Evolutionary conservation across 257 asterid genomes (phyloP), one percentile per base, ranked within the genome.

Genomic region (Fraxinus quadrangulata): DNA sequence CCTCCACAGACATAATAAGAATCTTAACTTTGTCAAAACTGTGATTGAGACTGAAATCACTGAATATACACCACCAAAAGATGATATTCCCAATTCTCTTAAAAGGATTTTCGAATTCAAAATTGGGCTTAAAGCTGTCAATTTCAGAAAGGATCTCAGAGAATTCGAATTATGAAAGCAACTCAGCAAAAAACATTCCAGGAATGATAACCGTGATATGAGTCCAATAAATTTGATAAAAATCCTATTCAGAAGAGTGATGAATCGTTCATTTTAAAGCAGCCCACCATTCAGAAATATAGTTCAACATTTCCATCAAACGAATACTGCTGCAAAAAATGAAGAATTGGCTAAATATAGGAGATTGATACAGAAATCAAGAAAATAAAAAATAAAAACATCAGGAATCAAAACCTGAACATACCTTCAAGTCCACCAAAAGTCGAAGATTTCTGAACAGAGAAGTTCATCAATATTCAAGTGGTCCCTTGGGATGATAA

Each of bases 401-500:
- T 6, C 11, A 72, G 51, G 73, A 33, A 80, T 61, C 68, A 39
- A 63, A 59, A 34, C 67, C 68, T 78, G 24, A 54, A 40, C 92
- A 72, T 89, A 93, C 98, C 97, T 89, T 68, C 73, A 72, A 74
- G 82, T 80, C 78, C 81, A 70, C 79, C 78, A 71, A 79, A 82
- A 30, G 17, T 56, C n/a, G 68, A 33, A 70, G 71, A 79, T 37
- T 40, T 63, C 75, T 75, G 75, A 83, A 54, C 51, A 80, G 80
- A 79, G 77, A 74, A 83, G 65, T 67, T 79, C 82, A 72, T 76
- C 74, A 21, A 54, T 66, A 37, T 65, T 86, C 88, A 89, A 83
- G 89, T 86, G 87, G 86, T 79, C 77, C 87, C 89, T 87, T 85
- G 83, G 78, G 86, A 87, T 75, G 87, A 87, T 76, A 84, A 84